These are phyloP conservation scores for Pichia nanzhaoensis DNA, from an alignment of 805 yeast genomes.

Conservation along the genomic window DNA sequence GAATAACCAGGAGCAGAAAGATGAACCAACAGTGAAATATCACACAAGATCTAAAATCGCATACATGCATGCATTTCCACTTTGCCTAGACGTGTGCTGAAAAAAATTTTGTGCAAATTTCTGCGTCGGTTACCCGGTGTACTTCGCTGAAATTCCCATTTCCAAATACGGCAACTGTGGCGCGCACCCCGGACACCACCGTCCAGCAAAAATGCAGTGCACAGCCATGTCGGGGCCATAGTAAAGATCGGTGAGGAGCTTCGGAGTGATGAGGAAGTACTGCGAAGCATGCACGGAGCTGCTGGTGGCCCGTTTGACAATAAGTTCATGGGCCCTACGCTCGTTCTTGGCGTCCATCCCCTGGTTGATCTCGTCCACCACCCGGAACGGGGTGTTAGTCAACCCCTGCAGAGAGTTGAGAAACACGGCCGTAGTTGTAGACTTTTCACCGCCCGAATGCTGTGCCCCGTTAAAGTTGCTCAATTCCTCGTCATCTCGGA, in stretches of 20 bases:
- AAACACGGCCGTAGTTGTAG: conserved; percentile 88
- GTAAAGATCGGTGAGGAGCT: conserved; percentile 67
- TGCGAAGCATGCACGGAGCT: conserved; percentile 45
- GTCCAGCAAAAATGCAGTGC: conserved; percentile 70
- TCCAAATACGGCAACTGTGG: conserved; percentile 20
- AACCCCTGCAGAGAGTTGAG: conserved; percentile 86
- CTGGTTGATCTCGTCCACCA: conserved; percentile 96
- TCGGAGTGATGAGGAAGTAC: conserved; percentile 90
- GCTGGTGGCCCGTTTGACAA: conserved; percentile 76
- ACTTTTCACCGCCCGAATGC: conserved; percentile 97
- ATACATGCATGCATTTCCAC: too few species aligned
- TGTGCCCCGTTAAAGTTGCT: conserved; percentile 74
- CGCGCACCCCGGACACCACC: conserved; percentile 19
- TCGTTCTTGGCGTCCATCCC: conserved; percentile 97
- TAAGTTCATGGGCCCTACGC: conserved; percentile 72
- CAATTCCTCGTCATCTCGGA: conserved; percentile 69
- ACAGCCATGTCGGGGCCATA: conserved; percentile 77
- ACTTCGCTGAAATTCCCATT: conserved; percentile 27
- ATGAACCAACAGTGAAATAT: too few species aligned
- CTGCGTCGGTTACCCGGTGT: conserved; percentile 8
- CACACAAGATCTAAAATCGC: too few species aligned
- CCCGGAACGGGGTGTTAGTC: conserved; percentile 84
- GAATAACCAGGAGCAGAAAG: background rate
- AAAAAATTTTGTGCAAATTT: background rate
- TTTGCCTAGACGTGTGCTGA: too few species aligned